A percentile compares a stretch with the other conserved stretches of the same genome.
Conservation (phyloP, 2,329 filamentous ascomycete species). For the Colletotrichum chlorophyti region DNA sequence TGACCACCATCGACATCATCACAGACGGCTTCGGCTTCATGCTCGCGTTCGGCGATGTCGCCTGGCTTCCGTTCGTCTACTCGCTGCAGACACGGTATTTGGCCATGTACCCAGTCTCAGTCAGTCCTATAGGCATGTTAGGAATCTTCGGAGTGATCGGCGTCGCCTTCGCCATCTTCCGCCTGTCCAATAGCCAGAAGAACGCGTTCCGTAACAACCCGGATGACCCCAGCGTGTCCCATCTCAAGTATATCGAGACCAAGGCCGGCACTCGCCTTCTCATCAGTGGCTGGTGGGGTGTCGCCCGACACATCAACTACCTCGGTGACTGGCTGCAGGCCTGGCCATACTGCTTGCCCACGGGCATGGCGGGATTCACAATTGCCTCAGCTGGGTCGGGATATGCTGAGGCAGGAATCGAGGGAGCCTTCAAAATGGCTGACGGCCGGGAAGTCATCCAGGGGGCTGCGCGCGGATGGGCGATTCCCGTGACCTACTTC, state of each 20-base stretch:
- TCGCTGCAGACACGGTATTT: constrained; percentile 86
- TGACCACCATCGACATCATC: constrained; percentile 94
- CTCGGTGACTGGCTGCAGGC: constrained; percentile 93
- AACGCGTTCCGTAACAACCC: constrained; percentile 92
- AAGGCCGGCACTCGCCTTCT: constrained; percentile 81
- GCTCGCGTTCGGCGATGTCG: constrained; percentile 90
- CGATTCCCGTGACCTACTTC: constrained; percentile 90
- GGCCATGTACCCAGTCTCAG: constrained; percentile 78
- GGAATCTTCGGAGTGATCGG: constrained; percentile 72
- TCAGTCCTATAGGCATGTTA: constrained; percentile 72
- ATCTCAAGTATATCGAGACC: constrained; percentile 88
- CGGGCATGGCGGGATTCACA: constrained; percentile 81
- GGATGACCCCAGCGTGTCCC: constrained; percentile 76
- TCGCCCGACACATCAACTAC: constrained; percentile 94
- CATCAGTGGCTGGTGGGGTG: constrained; percentile 91
- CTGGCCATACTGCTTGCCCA: constrained; percentile 90
- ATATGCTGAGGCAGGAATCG: constrained; percentile 51
- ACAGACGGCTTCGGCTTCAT: constrained; percentile 95
- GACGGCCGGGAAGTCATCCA: constrained; percentile 72
- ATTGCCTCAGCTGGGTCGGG: constrained; percentile 64
- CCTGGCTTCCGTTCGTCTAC: constrained; percentile 93
- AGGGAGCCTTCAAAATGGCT: constrained; percentile 61
- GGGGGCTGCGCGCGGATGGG: constrained; percentile 80
- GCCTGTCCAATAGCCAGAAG: constrained; percentile 92
- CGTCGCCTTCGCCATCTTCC: constrained; percentile 89